These are phyloP conservation scores for Aspergillus latus DNA, from an alignment of 2,329 filamentous ascomycete species.

Conservation along the genomic window DNA sequence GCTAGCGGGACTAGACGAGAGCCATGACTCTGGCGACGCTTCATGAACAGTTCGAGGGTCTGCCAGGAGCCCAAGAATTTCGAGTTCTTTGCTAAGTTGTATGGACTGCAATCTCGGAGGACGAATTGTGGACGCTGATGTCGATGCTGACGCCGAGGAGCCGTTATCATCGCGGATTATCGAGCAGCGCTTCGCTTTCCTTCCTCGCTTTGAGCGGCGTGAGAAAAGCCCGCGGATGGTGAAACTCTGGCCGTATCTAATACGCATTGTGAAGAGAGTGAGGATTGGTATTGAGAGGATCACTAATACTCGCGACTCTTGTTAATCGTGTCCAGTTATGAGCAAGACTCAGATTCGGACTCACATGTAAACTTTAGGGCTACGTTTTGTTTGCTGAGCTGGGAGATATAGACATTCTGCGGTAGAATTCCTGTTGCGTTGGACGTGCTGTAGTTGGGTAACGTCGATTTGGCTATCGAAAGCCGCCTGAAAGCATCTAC, in stretches of 20 bases:
- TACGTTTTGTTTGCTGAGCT: background rate
- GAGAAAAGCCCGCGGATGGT: constrained; percentile 7
- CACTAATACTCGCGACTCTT: background rate
- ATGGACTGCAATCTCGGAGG: background rate
- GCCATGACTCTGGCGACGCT: background rate
- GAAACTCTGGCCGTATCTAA: background rate
- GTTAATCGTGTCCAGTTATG: background rate
- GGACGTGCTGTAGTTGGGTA: background rate
- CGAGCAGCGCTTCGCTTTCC: background rate
- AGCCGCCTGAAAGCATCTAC: background rate
- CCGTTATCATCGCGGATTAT: background rate
- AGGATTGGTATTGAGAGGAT: background rate
- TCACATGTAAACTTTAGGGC: background rate
- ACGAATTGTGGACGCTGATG: background rate
- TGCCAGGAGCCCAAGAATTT: constrained; percentile 1
- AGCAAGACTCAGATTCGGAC: background rate
- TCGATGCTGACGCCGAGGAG: background rate
- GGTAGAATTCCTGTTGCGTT: background rate
- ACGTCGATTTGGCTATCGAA: too few species aligned
- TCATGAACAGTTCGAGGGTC: background rate
- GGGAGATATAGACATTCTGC: background rate
- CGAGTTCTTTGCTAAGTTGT: constrained; percentile 7
- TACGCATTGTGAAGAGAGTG: background rate
- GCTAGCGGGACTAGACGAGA: background rate
- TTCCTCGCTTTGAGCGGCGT: constrained; percentile 1